Evolutionary conservation across 345 rosid genomes (phyloP).

Genomic region (Cochlearia excelsa): DNA sequence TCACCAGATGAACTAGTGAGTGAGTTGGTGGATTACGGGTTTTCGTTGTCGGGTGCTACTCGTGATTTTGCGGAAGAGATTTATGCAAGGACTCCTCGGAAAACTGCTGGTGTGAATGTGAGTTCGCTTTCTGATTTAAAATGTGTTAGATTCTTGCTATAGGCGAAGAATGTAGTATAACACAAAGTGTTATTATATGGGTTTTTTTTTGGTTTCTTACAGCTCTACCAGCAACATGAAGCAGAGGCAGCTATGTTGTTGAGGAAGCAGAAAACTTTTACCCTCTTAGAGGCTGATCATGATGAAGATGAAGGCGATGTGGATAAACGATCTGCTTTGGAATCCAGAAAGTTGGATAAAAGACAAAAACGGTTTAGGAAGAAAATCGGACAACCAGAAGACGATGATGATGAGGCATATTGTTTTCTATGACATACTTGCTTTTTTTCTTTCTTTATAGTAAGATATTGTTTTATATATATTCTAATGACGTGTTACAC

Average conservation of each 20-base stretch:
- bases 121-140: conserved; percentile 11
- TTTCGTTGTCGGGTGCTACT: conserved; percentile 41
- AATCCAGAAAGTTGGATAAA: conserved; percentile 39
- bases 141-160: neutral
- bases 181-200: neutral
- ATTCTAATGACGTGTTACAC: conserved; percentile 18
- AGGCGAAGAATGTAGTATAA: neutral
- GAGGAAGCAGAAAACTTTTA: conserved; percentile 52
- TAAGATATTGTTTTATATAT: conserved; percentile 24
- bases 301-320: conserved; percentile 29
- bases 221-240: conserved; percentile 75
- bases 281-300: conserved; percentile 55
- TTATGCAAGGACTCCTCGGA: conserved; percentile 45
- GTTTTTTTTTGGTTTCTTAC: conserved; percentile 3
- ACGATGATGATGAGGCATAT: conserved; percentile 59
- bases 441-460: conserved; percentile 18
- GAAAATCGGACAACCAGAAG: conserved; percentile 53
- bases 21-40: conserved; percentile 45
- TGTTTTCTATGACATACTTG: conserved; percentile 32
- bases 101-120: conserved; percentile 45
- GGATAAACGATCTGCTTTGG: conserved; percentile 34
- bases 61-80: conserved; percentile 47
- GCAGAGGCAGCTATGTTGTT: conserved; percentile 61
- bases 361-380: conserved; percentile 57
- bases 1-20: conserved; percentile 48